Percentiles rank a stretch among this genome's conserved stretches.
phyloP scores from a whole-genome alignment of 805 yeast species.

The Ogataea saltuana region DNA sequence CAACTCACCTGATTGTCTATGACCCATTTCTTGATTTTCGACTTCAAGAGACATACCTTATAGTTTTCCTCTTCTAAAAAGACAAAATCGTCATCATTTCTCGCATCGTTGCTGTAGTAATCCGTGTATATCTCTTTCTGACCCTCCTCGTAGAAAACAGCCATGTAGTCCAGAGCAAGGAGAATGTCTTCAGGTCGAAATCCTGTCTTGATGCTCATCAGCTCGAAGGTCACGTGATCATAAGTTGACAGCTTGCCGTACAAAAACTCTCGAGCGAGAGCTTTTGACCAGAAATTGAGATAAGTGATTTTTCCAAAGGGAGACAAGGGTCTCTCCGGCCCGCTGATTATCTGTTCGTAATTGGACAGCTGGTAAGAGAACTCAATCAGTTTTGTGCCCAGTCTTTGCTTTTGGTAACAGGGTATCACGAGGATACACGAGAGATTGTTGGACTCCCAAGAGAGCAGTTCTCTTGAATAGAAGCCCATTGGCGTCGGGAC shows the following conservation, averaged over 20 bases:
- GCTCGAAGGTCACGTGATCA: constrained; percentile 42
- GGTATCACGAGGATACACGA: constrained; percentile 93
- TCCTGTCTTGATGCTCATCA: constrained; percentile 58
- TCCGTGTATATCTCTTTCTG: constrained; percentile 29
- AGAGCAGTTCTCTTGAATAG: constrained; percentile 81
- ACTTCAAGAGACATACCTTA: constrained; percentile 27
- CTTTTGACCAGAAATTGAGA: constrained; percentile 70
- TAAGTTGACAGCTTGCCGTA: constrained; percentile 40
- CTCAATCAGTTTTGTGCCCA: constrained; percentile 80
- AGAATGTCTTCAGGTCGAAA: constrained; percentile 63
- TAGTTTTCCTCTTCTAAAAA: constrained; percentile 28
- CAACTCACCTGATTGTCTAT: constrained; percentile 25
- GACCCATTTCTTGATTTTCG: constrained; percentile 32
- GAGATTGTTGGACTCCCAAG: constrained; percentile 79
- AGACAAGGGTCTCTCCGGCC: constrained; percentile 91
- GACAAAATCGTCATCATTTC: constrained; percentile 20
- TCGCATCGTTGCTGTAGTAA: constrained; percentile 27
- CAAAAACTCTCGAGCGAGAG: constrained; percentile 45
- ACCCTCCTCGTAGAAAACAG: constrained; percentile 38
- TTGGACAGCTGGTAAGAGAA: constrained; percentile 78
- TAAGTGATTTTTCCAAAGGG: constrained; percentile 78
- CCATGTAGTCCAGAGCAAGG: constrained; percentile 59
- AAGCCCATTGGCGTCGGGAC: constrained; percentile 75
- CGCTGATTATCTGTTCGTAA: constrained; percentile 64
- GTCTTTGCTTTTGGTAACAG: constrained; percentile 76